These are phyloP conservation scores for Salix koriyanagi DNA, from an alignment of 345 rosid species.

Conservation along the genomic window DNA sequence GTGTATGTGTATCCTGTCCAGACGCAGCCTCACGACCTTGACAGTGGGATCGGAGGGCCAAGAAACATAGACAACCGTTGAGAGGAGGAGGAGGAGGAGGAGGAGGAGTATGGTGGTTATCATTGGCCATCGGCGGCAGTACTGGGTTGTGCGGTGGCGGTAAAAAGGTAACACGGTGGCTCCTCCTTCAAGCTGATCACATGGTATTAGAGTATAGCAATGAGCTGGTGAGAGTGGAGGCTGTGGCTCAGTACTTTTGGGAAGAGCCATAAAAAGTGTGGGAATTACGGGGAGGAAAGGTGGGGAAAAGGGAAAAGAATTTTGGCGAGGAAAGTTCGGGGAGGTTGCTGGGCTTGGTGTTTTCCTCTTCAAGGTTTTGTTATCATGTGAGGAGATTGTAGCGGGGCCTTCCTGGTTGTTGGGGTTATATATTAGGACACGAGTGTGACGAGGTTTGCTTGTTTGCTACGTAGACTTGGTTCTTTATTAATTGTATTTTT, in stretches of 20 bases:
- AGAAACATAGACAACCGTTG: constrained; percentile 36
- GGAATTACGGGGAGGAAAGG: constrained; percentile 17
- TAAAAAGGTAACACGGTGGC: constrained; percentile 22
- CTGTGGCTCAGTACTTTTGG: constrained; percentile 13
- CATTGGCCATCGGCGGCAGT: constrained; percentile 18
- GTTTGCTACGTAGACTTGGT: not conserved
- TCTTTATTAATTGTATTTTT: too few species aligned
- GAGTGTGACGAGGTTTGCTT: not conserved
- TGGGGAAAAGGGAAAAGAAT: constrained; percentile 1
- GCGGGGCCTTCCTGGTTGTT: constrained; percentile 13
- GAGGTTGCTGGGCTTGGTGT: constrained; percentile 20
- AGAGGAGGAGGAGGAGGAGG: constrained; percentile 37
- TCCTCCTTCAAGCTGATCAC: constrained; percentile 24
- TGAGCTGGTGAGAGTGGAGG: constrained; percentile 3
- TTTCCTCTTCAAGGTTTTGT: constrained; percentile 15
- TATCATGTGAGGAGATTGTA: not conserved
- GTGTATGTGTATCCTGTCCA: constrained; percentile 47
- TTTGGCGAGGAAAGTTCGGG: constrained; percentile 6
- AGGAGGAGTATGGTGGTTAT: constrained; percentile 23
- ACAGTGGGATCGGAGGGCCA: constrained; percentile 79
- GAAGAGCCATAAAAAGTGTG: constrained; percentile 2
- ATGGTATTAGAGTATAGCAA: constrained; percentile 21
- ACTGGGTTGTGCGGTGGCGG: not conserved
- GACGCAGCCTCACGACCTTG: constrained; percentile 46
- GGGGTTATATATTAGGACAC: not conserved